These are phyloP conservation scores for Macadamia tetraphylla DNA, from an alignment of 164 flowering plant genomes.

Conservation along the genomic window DNA sequence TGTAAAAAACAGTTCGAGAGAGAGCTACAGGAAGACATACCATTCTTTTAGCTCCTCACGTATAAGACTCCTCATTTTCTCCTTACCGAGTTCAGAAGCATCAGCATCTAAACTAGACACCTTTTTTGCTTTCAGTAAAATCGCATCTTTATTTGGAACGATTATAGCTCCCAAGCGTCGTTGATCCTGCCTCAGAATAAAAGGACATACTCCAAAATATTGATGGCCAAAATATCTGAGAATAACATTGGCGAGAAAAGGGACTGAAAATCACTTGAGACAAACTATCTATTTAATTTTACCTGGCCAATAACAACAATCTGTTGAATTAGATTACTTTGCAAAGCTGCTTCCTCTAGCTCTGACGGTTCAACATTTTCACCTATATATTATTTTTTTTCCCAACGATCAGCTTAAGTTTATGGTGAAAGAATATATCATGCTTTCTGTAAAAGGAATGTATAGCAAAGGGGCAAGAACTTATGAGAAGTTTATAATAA, in stretches of 20 bases:
- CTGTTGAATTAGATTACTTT: conserved; percentile 78
- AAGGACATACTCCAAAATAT: conserved; percentile 1
- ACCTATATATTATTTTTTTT: conserved; percentile 35
- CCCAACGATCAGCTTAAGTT: background rate
- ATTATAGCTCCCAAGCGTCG: conserved; percentile 87
- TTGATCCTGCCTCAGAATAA: conserved; percentile 60
- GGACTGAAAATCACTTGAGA: background rate
- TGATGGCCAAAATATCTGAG: background rate
- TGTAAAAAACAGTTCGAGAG: too few species aligned
- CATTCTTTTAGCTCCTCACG: conserved; percentile 57
- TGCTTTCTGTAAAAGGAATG: background rate
- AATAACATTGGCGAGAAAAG: background rate
- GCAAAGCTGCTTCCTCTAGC: conserved; percentile 82
- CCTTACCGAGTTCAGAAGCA: conserved; percentile 46
- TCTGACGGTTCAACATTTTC: conserved; percentile 91
- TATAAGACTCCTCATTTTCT: conserved; percentile 37
- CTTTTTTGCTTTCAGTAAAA: conserved; percentile 40
- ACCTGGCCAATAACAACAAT: conserved; percentile 97
- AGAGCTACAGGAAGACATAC: conserved; percentile 26
- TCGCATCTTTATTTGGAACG: conserved; percentile 83
- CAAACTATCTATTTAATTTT: background rate
- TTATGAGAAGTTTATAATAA: too few species aligned
- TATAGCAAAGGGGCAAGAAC: too few species aligned
- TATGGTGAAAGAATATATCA: background rate
- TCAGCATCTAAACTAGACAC: conserved; percentile 31